Conservation (phyloP, 768 basidiomycete species). For the Agaricus subrufescens region DNA sequence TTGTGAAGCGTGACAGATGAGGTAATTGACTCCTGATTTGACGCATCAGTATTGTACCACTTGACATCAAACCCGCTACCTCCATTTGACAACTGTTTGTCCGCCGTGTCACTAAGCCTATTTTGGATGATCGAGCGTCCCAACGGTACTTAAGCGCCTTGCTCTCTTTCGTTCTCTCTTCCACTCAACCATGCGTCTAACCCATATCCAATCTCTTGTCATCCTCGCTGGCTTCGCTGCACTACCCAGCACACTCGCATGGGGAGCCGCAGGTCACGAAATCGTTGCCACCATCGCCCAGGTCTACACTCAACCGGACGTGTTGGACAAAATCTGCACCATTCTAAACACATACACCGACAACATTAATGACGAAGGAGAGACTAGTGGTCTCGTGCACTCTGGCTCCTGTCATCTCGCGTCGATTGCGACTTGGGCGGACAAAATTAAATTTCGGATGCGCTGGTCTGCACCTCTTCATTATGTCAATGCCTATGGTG, state of each 20-base stretch:
- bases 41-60: no score
- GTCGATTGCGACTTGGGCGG: slow-evolving; percentile 86
- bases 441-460: slow-evolving; percentile 56
- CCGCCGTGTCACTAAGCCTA: no score
- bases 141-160: background rate
- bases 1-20: no score
- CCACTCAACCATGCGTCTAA: background rate
- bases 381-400: no score
- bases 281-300: slow-evolving; percentile 93
- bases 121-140: no score
- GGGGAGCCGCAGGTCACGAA: slow-evolving; percentile 64
- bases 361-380: background rate
- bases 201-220: background rate
- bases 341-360: slow-evolving; percentile 54
- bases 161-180: background rate
- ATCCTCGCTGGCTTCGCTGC: background rate
- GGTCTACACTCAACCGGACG: slow-evolving; percentile 77
- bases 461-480: slow-evolving; percentile 74
- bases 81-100: no score
- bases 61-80: no score
- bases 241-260: slow-evolving; percentile 2
- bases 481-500: slow-evolving; percentile 69
- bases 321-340: slow-evolving; percentile 59
- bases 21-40: no score
- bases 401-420: slow-evolving; percentile 63